Percentiles rank a stretch among this genome's conserved stretches.
Conservation (phyloP, 345 rosid genomes). For the Citrus sp. region DNA sequence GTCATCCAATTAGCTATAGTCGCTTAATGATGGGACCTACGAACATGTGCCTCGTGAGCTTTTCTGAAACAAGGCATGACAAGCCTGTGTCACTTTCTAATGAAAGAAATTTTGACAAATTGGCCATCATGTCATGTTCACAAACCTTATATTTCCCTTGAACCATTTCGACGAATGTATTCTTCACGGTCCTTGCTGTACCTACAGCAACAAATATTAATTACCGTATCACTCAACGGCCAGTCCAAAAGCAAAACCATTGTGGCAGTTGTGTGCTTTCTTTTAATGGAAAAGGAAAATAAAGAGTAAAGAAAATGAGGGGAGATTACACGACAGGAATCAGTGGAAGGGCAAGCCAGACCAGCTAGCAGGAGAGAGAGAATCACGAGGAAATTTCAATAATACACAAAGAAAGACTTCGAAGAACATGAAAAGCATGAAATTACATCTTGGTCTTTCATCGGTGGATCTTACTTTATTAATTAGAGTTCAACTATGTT, state of each 20-base stretch:
- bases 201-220: not conserved
- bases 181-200: not conserved
- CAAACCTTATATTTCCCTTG: not conserved
- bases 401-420: not conserved
- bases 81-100: not conserved
- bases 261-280: not conserved
- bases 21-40: not conserved
- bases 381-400: not conserved
- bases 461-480: not conserved
- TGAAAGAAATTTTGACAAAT: not conserved
- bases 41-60: slow-evolving; percentile 5
- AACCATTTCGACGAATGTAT: not conserved
- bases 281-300: not conserved
- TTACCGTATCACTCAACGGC: not conserved
- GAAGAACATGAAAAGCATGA: slow-evolving; percentile 1
- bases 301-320: not conserved
- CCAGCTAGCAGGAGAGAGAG: not conserved
- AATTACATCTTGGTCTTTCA: not conserved
- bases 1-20: not conserved
- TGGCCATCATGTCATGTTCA: not conserved
- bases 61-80: not conserved
- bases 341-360: not conserved
- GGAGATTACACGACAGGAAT: not conserved
- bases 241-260: not conserved
- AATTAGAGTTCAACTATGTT: too few relatives aligned